Percentiles rank a stretch among this genome's conserved stretches.
Evolutionary conservation across 768 basidiomycete species (phyloP).

Genomic region (Rickenella mellea): DNA sequence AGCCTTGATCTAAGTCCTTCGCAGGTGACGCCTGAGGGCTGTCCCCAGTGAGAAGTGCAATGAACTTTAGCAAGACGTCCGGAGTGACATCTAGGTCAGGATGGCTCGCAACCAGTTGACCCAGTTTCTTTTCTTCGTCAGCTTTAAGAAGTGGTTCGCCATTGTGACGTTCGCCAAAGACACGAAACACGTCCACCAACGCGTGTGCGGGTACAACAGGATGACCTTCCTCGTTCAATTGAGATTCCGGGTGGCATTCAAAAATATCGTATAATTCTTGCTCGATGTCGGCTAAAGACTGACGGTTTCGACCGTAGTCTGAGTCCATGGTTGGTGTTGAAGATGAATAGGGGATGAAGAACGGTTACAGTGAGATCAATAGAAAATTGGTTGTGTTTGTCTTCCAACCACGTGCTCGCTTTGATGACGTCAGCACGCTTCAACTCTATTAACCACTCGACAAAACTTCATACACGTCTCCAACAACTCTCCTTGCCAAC

Average conservation of each 20-base stretch:
- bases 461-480: constrained; percentile 66
- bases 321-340: no score
- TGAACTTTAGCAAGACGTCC: constrained; percentile 36
- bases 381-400: no score
- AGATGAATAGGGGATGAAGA: no score
- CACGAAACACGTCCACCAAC: constrained; percentile 61
- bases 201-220: constrained; percentile 60
- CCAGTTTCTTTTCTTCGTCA: constrained; percentile 54
- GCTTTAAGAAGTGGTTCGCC: constrained; percentile 54
- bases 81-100: constrained; percentile 65
- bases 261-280: constrained; percentile 61
- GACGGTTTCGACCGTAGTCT: constrained; percentile 48
- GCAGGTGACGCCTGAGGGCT: constrained; percentile 28
- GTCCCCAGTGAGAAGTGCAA: constrained; percentile 31
- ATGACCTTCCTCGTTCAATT: constrained; percentile 47
- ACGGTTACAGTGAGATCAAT: no score
- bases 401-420: no score
- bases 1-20: constrained; percentile 24
- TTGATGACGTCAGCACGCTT: no score
- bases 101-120: constrained; percentile 43
- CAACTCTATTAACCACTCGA: no score
- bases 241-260: constrained; percentile 49
- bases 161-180: constrained; percentile 50
- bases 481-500: constrained; percentile 41
- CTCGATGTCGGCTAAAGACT: constrained; percentile 65